Percentiles rank a stretch among this genome's conserved stretches.
Evolutionary conservation across 1,139 yeast species (phyloP).

Genomic region (Blastobotrys persicus): DNA sequence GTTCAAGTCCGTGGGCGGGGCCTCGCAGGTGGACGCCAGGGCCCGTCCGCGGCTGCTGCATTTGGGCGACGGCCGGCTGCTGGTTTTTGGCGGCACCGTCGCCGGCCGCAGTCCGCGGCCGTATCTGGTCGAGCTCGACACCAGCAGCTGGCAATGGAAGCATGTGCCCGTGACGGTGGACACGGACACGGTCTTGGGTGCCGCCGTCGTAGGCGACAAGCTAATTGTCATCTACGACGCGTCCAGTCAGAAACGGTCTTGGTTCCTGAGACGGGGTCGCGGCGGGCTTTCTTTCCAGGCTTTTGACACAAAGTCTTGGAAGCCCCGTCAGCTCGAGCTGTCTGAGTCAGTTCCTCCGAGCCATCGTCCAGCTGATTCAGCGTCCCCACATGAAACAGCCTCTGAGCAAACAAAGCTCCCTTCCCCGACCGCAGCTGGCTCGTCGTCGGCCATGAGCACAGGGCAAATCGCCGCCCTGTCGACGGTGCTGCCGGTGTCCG

Average conservation of each 20-base stretch:
- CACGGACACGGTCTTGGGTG: constrained; percentile 8
- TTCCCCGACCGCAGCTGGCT: constrained; percentile 11
- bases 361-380: no score
- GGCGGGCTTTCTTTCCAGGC: not conserved
- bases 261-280: not conserved
- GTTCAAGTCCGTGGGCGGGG: constrained; percentile 40
- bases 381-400: not conserved
- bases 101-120: constrained; percentile 44
- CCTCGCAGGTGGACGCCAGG: constrained; percentile 46
- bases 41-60: constrained; percentile 36
- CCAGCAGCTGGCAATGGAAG: constrained; percentile 44
- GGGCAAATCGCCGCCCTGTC: constrained; percentile 36
- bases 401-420: constrained; percentile 1
- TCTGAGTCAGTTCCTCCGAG: not conserved
- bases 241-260: not conserved
- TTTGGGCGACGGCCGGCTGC: constrained; percentile 19
- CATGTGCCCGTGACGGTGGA: constrained; percentile 12
- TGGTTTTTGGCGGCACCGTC: constrained; percentile 45
- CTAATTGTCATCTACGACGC: not conserved
- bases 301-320: constrained; percentile 5
- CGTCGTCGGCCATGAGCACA: constrained; percentile 16
- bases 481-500: constrained; percentile 36
- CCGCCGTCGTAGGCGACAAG: constrained; percentile 4
- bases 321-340: not conserved
- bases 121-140: constrained; percentile 40